A percentile compares a stretch with the other conserved stretches of the same genome.
Conservation (phyloP, 495 filamentous ascomycete genomes). For the Penicillium coprophilum region DNA sequence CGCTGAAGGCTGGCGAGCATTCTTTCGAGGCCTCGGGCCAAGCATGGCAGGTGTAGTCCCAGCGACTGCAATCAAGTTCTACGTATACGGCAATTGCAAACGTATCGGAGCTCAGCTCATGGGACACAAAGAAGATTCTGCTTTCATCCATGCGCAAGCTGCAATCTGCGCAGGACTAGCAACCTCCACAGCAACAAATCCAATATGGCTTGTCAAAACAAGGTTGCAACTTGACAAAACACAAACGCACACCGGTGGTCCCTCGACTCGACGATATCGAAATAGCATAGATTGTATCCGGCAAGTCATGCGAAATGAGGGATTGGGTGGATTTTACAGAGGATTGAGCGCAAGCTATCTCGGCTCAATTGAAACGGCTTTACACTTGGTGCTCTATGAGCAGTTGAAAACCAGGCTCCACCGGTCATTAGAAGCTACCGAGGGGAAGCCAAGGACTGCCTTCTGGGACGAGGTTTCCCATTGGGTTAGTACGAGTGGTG, state of each 20-base stretch:
- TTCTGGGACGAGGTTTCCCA: constrained; percentile 33
- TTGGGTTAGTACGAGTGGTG: constrained; percentile 55
- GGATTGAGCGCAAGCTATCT: constrained; percentile 86
- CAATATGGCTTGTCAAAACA: constrained; percentile 92
- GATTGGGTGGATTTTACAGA: constrained; percentile 74
- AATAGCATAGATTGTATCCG: constrained; percentile 79
- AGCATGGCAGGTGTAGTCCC: constrained; percentile 87
- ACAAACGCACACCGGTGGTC: constrained; percentile 46
- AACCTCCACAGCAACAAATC: constrained; percentile 84
- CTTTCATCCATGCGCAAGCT: constrained; percentile 70
- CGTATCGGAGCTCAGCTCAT: constrained; percentile 65
- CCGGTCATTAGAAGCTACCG: constrained; percentile 48
- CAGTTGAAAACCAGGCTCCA: constrained; percentile 69
- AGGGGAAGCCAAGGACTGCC: constrained; percentile 26
- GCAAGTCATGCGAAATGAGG: constrained; percentile 75
- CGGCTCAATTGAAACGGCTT: constrained; percentile 78
- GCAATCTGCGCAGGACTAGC: constrained; percentile 73
- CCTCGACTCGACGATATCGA: constrained; percentile 63
- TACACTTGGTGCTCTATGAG: constrained; percentile 89
- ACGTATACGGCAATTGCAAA: constrained; percentile 86
- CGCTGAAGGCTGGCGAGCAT: constrained; percentile 74
- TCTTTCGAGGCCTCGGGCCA: constrained; percentile 87
- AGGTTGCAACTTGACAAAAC: constrained; percentile 82
- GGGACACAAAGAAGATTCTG: constrained; percentile 63
- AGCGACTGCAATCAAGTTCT: constrained; percentile 85